Evolutionary conservation across 768 basidiomycete species (phyloP).

Genomic region (Coprinopsis cinerea): DNA sequence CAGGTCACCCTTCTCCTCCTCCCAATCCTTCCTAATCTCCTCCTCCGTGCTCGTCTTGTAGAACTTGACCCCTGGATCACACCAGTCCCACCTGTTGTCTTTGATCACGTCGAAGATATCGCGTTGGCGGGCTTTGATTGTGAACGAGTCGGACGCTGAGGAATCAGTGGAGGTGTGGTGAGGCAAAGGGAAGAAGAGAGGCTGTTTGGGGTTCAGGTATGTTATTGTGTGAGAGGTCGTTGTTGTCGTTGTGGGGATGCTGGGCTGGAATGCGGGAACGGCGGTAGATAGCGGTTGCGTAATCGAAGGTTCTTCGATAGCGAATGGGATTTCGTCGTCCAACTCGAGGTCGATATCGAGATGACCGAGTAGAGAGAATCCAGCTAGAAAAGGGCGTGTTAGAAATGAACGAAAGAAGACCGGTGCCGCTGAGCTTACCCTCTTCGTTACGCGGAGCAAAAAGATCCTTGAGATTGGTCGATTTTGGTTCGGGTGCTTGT

Average conservation of each 20-base stretch:
- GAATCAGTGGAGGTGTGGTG: slow-evolving; percentile 19
- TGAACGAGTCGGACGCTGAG: background rate
- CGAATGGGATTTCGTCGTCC: slow-evolving; percentile 46
- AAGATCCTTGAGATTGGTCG: slow-evolving; percentile 56
- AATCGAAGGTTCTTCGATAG: slow-evolving; percentile 13
- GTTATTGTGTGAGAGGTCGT: slow-evolving; percentile 22
- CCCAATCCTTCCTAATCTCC: slow-evolving; percentile 68
- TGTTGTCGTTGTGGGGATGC: slow-evolving; percentile 14
- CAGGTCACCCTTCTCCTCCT: slow-evolving; percentile 57
- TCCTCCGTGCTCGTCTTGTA: slow-evolving; percentile 46
- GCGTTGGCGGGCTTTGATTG: slow-evolving; percentile 30
- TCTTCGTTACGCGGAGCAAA: slow-evolving; percentile 68
- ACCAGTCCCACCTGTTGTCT: slow-evolving; percentile 46
- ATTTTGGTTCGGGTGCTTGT: slow-evolving; percentile 8
- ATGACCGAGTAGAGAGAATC: slow-evolving; percentile 72
- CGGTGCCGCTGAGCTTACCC: slow-evolving; percentile 30
- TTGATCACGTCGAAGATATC: slow-evolving; percentile 45
- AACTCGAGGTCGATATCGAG: slow-evolving; percentile 70
- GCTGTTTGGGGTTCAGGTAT: slow-evolving; percentile 45
- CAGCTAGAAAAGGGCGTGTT: slow-evolving; percentile 29
- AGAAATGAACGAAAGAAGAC: background rate
- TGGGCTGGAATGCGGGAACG: slow-evolving; percentile 7
- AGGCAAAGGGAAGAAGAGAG: slow-evolving; percentile 58
- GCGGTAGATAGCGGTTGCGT: slow-evolving; percentile 8
- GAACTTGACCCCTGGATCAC: slow-evolving; percentile 36